These are phyloP conservation scores for Hypoxylon sp. DNA, from an alignment of 2,329 filamentous ascomycete species.

Conservation along the genomic window DNA sequence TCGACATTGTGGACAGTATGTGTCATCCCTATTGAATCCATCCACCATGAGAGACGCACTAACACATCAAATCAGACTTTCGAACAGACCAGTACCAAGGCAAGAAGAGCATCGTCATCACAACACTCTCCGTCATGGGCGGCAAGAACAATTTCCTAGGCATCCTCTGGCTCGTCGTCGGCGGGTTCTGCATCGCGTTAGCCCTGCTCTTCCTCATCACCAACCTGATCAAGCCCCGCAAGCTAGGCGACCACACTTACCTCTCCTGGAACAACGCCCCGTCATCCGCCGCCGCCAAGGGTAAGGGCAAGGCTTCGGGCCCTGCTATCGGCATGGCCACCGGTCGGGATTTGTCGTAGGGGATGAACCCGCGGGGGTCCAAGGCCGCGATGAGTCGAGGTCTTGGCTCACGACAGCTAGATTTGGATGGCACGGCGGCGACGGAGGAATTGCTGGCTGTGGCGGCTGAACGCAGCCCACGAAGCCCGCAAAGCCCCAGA, in stretches of 20 bases:
- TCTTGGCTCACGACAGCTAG: neutral
- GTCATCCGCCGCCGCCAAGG: slow-evolving; percentile 51
- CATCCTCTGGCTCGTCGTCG: slow-evolving; percentile 95
- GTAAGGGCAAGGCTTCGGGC: slow-evolving; percentile 57
- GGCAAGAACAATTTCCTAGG: slow-evolving; percentile 96
- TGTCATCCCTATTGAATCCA: slow-evolving; percentile 55
- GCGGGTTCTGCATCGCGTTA: slow-evolving; percentile 90
- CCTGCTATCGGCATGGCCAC: slow-evolving; percentile 61
- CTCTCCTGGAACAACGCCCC: slow-evolving; percentile 87
- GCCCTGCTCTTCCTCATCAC: slow-evolving; percentile 90
- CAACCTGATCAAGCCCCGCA: slow-evolving; percentile 93
- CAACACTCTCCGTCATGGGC: slow-evolving; percentile 91
- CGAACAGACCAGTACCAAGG: slow-evolving; percentile 82
- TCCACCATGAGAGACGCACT: slow-evolving; percentile 5
- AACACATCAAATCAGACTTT: slow-evolving; percentile 72
- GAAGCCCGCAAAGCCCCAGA: neutral
- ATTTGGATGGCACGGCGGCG: neutral
- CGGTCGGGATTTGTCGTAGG: slow-evolving; percentile 67
- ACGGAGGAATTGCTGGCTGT: neutral
- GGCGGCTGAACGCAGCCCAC: neutral
- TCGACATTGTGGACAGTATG: slow-evolving; percentile 85
- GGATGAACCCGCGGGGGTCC: slow-evolving; percentile 28
- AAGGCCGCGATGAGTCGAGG: neutral
- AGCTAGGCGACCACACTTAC: slow-evolving; percentile 98
- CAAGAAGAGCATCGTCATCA: slow-evolving; percentile 90